A percentile compares a stretch with the other conserved stretches of the same genome.
These are phyloP conservation scores for Synchytrium microbalum DNA, from an alignment of 371 early-diverging fungal genomes.

Conservation along the genomic window DNA sequence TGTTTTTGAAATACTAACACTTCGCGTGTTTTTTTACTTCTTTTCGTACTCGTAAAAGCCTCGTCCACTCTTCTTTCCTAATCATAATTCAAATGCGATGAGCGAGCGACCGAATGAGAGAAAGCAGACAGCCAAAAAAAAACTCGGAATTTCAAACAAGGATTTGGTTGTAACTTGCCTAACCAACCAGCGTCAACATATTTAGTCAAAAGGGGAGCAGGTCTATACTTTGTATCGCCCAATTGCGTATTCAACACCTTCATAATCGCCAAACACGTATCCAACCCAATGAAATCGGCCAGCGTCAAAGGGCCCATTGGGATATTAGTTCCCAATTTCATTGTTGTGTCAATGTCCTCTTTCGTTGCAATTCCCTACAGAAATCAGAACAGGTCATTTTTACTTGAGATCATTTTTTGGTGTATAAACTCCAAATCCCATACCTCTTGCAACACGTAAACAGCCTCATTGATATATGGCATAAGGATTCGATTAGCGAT, in stretches of 20 bases:
- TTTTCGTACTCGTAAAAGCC: conserved; percentile 79
- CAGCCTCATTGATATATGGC: conserved; percentile 98
- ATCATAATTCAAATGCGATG: background rate
- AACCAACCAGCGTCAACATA: conserved; percentile 97
- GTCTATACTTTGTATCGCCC: conserved; percentile 96
- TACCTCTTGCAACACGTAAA: conserved; percentile 80
- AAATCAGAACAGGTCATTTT: conserved; percentile 5
- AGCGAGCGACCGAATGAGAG: background rate
- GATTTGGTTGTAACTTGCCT: conserved; percentile 37
- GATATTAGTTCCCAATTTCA: conserved; percentile 93
- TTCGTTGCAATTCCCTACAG: conserved; percentile 75
- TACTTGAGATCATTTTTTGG: conserved; percentile 2
- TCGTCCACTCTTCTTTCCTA: conserved; percentile 73
- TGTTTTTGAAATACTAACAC: no score
- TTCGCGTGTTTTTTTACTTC: conserved; percentile 5
- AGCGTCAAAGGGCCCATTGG: conserved; percentile 97
- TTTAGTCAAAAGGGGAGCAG: conserved; percentile 81
- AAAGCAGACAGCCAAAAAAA: background rate
- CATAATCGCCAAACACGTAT: conserved; percentile 96
- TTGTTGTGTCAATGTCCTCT: conserved; percentile 96
- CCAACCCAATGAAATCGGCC: conserved; percentile 96
- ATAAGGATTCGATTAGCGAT: conserved; percentile 94
- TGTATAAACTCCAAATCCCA: no score
- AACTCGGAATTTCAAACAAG: background rate
- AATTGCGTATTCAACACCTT: conserved; percentile 85